These are phyloP conservation scores for Daldinia concentrica DNA, from an alignment of 495 filamentous ascomycete species.

Conservation along the genomic window DNA sequence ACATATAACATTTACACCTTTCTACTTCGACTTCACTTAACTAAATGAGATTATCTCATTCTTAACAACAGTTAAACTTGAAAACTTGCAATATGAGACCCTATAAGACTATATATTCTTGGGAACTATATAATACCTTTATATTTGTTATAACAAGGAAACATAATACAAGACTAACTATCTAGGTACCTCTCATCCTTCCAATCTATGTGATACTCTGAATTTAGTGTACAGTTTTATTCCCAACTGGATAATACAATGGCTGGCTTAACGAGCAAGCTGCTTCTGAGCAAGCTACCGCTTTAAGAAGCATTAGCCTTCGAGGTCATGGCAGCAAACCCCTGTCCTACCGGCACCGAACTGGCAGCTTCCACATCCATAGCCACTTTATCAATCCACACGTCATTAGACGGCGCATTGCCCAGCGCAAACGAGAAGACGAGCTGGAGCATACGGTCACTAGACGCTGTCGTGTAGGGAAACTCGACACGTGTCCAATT, in stretches of 20 bases:
- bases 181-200: not conserved
- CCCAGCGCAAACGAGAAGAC: conserved; percentile 35
- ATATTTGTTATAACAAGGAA: not conserved
- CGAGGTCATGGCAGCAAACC: not conserved
- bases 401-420: conserved; percentile 18
- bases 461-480: conserved; percentile 8
- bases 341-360: conserved; percentile 1
- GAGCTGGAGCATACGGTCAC: conserved; percentile 25
- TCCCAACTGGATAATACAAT: not conserved
- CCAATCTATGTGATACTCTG: not conserved
- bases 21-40: not conserved
- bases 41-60: not conserved
- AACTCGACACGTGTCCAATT: conserved; percentile 32
- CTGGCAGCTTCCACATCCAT: conserved; percentile 15
- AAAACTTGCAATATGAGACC: not conserved
- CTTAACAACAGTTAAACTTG: not conserved
- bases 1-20: not conserved
- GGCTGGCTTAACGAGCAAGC: not conserved
- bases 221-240: conserved; percentile 5
- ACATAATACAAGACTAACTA: not conserved
- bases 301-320: conserved; percentile 1
- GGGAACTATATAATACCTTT: not conserved
- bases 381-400: conserved; percentile 36
- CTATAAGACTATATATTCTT: not conserved
- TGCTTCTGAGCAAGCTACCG: too few relatives aligned